A percentile compares a stretch with the other conserved stretches of the same genome.
phyloP scores from a whole-genome alignment of 768 basidiomycete species.

The Naganishia kalamii region DNA sequence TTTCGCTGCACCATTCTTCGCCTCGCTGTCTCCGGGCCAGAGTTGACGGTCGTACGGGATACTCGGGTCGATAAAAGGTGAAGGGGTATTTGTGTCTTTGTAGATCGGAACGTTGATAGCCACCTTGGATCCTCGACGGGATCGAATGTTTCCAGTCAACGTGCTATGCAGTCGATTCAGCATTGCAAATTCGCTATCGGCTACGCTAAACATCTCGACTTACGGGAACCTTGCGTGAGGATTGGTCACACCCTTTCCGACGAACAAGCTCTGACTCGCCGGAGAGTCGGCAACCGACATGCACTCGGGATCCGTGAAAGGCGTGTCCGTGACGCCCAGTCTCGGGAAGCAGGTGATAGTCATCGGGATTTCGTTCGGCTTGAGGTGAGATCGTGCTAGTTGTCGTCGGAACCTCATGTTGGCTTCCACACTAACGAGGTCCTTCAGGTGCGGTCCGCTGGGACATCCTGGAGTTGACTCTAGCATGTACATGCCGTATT shows the following conservation, averaged over 20 bases:
- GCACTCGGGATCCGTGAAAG: constrained; percentile 71
- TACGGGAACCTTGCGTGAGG: constrained; percentile 97
- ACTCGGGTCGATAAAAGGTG: constrained; percentile 85
- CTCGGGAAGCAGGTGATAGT: constrained; percentile 94
- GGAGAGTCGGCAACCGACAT: constrained; percentile 70
- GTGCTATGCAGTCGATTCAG: constrained; percentile 55
- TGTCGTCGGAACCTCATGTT: constrained; percentile 94
- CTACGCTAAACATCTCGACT: constrained; percentile 45
- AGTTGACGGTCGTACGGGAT: constrained; percentile 78
- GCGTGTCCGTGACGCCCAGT: constrained; percentile 69
- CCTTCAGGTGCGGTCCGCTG: constrained; percentile 78
- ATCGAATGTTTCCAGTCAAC: constrained; percentile 91
- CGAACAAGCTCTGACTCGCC: constrained; percentile 87
- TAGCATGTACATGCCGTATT: constrained; percentile 97
- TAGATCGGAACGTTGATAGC: constrained; percentile 91
- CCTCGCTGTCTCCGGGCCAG: constrained; percentile 83
- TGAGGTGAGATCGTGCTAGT: constrained; percentile 74
- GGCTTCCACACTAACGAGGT: constrained; percentile 79
- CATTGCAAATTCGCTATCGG: background rate
- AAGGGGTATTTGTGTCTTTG: constrained; percentile 76
- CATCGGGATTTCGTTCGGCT: constrained; percentile 77
- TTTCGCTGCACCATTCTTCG: constrained; percentile 79
- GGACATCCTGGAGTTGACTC: constrained; percentile 95
- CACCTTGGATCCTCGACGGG: constrained; percentile 83
- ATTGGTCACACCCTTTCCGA: constrained; percentile 92